Evolutionary conservation across 2,329 filamentous ascomycete genomes (phyloP), one percentile per base, ranked within the genome.

Genomic region (Plectosphaerella plurivora): DNA sequence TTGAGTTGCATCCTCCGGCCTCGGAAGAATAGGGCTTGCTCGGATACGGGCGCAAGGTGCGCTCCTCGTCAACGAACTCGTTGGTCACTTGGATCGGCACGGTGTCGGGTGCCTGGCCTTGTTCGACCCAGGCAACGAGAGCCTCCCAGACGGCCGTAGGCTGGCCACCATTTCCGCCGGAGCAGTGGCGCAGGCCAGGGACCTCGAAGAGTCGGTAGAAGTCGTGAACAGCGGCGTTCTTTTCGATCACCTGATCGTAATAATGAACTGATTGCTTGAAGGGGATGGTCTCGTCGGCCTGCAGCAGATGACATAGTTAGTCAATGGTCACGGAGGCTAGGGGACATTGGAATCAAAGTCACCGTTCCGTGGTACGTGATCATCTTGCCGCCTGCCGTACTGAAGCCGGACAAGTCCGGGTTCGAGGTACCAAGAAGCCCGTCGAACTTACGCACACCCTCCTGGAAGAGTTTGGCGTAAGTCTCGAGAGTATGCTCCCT

Each of bases 351-450:
- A 4, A 12, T 7, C 5, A 12, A 14, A 54, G 55, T 53, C 45
- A 58, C 60, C 7, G 57, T n/a, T 45, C 75, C 76, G 56, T 79
- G 76, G 16, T 68, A 79, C 53, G 75, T 71, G 4, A 80, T 64
- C 15, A 80, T 61, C 59, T 79, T 79, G 11, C 74, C 76, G n/a
- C 76, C 76, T 1, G 64, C 56, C 1, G 63, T 52, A 5, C 71
- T 62, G 16, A 68, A 73, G 0, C 54, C 56, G 0, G 59, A 49
- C 10, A 71, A 51, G 37, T 63, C 64, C 45, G 64, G 60, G 44
- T 65, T 58, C 25, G 59, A 55, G 14, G 65, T 61, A 4, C 59
- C 59, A 53, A 65, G 64, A 6, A 62, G 51, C 1, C 50, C 51
- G 44, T 54, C 52, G 35, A 56, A 62, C 45, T 54, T 46, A 6